Conservation (phyloP, 352 stramenopile species). For the Phytophthora pseudosyringae region DNA sequence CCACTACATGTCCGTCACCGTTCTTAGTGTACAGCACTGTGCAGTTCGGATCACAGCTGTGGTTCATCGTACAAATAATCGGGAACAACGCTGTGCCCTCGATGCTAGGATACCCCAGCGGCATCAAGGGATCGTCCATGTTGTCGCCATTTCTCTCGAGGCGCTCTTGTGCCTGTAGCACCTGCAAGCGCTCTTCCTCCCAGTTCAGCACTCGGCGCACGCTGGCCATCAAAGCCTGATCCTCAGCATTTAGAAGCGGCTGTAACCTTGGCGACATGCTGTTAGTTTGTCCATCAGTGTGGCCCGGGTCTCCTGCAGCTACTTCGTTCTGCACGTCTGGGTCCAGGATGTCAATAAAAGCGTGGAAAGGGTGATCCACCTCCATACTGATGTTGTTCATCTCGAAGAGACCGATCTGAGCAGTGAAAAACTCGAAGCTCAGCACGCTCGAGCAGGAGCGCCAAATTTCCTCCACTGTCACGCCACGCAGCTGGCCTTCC, state of each 20-base stretch:
- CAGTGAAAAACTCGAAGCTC: conserved; percentile 88
- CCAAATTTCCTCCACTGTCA: conserved; percentile 67
- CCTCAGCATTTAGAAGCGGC: conserved; percentile 31
- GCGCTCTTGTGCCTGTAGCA: conserved; percentile 61
- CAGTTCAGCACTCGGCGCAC: conserved; percentile 56
- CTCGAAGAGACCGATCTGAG: conserved; percentile 95
- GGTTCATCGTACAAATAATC: conserved; percentile 97
- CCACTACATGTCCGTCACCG: conserved; percentile 70
- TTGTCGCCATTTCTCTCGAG: conserved; percentile 63
- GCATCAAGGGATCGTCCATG: conserved; percentile 35
- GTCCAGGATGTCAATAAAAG: conserved; percentile 76
- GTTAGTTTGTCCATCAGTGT: conserved; percentile 12
- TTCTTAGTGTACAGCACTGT: conserved; percentile 90
- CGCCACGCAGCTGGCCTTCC: conserved; percentile 63
- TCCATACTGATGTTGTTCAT: conserved; percentile 97
- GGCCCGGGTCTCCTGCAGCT: conserved; percentile 14
- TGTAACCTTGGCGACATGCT: conserved; percentile 27
- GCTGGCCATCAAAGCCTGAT: conserved; percentile 40
- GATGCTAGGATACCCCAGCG: conserved; percentile 56
- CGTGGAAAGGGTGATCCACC: conserved; percentile 81
- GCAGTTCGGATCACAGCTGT: conserved; percentile 95
- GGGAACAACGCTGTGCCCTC: conserved; percentile 95
- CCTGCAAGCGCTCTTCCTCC: conserved; percentile 44
- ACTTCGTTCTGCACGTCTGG: conserved; percentile 45
- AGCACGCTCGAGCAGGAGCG: conserved; percentile 67